Evolutionary conservation across 805 yeast genomes (phyloP).

Genomic region (Myxozyma melibiosi): DNA sequence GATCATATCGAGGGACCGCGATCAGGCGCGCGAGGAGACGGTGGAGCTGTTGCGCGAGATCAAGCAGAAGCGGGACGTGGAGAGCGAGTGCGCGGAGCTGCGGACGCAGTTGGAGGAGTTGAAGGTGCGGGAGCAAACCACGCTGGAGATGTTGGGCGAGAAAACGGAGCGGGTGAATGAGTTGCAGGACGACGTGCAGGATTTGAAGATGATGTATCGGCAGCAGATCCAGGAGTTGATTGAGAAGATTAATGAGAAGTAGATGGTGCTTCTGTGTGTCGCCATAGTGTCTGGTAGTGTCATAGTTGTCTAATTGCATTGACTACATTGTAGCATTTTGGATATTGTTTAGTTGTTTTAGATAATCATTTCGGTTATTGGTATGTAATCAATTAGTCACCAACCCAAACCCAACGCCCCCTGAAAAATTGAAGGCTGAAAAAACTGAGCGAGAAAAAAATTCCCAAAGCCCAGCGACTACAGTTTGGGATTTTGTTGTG

Average conservation of each 20-base stretch:
- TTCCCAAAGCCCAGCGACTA: neutral
- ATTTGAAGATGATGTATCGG: slow-evolving; percentile 79
- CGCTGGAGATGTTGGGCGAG: slow-evolving; percentile 77
- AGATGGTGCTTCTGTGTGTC: neutral
- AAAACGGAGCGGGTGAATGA: slow-evolving; percentile 85
- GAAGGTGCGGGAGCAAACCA: slow-evolving; percentile 53
- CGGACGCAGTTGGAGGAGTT: slow-evolving; percentile 43
- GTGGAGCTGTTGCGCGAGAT: slow-evolving; percentile 51
- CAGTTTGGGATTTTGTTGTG: too few species aligned
- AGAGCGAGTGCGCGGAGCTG: slow-evolving; percentile 54
- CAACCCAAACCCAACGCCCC: slow-evolving; percentile 9
- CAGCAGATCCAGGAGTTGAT: slow-evolving; percentile 88
- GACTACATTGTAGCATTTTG: neutral
- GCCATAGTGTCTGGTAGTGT: neutral
- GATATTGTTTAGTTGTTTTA: neutral
- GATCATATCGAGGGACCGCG: slow-evolving; percentile 58
- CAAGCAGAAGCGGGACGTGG: slow-evolving; percentile 20
- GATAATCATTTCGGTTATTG: neutral
- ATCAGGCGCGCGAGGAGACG: slow-evolving; percentile 68
- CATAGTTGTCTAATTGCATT: neutral
- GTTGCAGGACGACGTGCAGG: slow-evolving; percentile 82
- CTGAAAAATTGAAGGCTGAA: slow-evolving; percentile 1
- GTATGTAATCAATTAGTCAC: too few species aligned
- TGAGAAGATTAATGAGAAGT: slow-evolving; percentile 52
- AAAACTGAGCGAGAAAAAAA: slow-evolving; percentile 5